Conservation (phyloP, 2,329 filamentous ascomycete genomes). For the Aspergillus novofumigatus region DNA sequence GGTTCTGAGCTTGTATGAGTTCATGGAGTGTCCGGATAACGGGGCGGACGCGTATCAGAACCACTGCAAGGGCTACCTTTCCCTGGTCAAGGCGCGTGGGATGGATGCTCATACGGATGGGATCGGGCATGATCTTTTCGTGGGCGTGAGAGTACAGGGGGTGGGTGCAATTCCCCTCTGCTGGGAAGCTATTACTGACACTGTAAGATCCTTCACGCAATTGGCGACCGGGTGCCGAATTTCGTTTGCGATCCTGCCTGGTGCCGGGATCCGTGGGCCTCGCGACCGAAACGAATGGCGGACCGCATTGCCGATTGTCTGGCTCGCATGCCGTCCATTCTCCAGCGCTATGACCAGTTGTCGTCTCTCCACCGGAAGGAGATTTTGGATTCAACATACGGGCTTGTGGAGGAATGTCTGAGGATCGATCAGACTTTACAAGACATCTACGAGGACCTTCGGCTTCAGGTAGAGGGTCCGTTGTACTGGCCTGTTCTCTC, state of each 20-base stretch:
- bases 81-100: conserved; percentile 30
- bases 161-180: conserved; percentile 4
- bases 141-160: conserved; percentile 25
- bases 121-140: conserved; percentile 31
- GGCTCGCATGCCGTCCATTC: conserved; percentile 20
- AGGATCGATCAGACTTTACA: conserved; percentile 23
- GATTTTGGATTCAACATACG: conserved; percentile 11
- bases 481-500: conserved; percentile 30
- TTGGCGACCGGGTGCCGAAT: conserved; percentile 19
- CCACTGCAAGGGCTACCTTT: conserved; percentile 31
- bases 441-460: conserved; percentile 21
- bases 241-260: conserved; percentile 28
- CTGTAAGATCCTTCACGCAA: conserved; percentile 26
- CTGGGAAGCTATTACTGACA: neutral
- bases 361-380: conserved; percentile 10
- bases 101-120: conserved; percentile 28
- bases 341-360: conserved; percentile 15
- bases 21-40: conserved; percentile 32
- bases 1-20: conserved; percentile 33
- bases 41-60: conserved; percentile 27
- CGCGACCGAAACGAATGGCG: conserved; percentile 19
- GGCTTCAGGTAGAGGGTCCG: conserved; percentile 16
- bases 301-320: conserved; percentile 31
- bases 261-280: conserved; percentile 28
- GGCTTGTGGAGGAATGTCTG: conserved; percentile 24